Evolutionary conservation across 352 stramenopile genomes (phyloP), one percentile per base, ranked within the genome.

Genomic region (Phytophthora tubulina): DNA sequence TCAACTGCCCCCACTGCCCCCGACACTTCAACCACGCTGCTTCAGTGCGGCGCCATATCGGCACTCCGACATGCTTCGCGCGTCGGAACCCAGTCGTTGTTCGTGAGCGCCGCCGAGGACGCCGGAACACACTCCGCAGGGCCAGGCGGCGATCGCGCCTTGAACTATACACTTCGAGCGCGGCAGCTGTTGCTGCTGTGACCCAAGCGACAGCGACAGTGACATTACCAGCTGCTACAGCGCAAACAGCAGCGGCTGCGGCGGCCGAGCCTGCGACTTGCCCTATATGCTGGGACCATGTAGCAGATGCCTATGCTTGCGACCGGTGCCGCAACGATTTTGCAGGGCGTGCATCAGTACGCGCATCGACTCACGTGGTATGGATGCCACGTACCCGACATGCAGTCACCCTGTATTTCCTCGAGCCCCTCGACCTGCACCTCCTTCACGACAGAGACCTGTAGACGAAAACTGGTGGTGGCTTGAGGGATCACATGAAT

Each of bases 401-500:
- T 48, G 42, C 42, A 30, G 42, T 14, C 15, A 30, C 9, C 15
- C 42, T 49, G n/a, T 30, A 30, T 8, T 49, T 7, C 42, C 14
- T 6, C 1, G n/a, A n/a, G 8, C 39, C 39, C 9, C 39, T 45
- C 39, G 2, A n/a, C 11, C 6, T 15, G 14, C 42, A 48, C 21
- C 8, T 13, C 42, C 42, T 9, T 9, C 42, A 30, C 42, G 42
- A 30, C 42, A 9, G 4, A 4, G 41, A 30, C 41, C 15, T 48
- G 41, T 48, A 48, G 41, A 48, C 41, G 15, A 48, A 48, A 15
- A 48, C 41, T 48, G 42, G 11, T 48, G 6, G 42, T 48, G 42
- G 42, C 2, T 30, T 10, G 14, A 48, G 42, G 42, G 27, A 13
- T 21, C 42, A 30, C 14, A 48, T 10, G 42, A 6, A 9, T 21